phyloP scores from a whole-genome alignment of 1,139 yeast species.

The Spencermartinsiella ligniputridi region DNA sequence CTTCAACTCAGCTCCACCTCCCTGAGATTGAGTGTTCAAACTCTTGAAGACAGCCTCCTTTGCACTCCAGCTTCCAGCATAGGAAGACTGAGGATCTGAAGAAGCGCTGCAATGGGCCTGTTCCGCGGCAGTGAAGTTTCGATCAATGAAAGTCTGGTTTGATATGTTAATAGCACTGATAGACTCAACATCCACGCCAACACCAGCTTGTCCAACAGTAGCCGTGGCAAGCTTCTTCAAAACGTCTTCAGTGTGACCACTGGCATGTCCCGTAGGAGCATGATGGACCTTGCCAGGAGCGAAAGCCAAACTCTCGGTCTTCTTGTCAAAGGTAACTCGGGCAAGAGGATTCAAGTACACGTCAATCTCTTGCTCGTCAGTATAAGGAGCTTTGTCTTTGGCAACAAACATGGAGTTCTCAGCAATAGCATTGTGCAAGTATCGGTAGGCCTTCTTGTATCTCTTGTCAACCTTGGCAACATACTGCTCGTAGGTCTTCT shows the following conservation, averaged over 20 bases:
- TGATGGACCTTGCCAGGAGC: conserved; percentile 37
- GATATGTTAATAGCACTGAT: conserved; percentile 73
- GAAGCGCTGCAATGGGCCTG: conserved; percentile 62
- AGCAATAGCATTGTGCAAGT: conserved; percentile 93
- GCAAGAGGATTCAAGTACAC: conserved; percentile 97
- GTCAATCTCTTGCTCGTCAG: conserved; percentile 76
- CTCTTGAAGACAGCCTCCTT: conserved; percentile 99
- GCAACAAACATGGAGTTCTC: conserved; percentile 89
- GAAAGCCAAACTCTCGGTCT: conserved; percentile 47
- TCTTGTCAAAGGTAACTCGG: conserved; percentile 58
- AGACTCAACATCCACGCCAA: conserved; percentile 96
- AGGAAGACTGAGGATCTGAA: conserved; percentile 81
- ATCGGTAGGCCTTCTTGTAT: conserved; percentile 88
- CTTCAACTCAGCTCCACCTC: conserved; percentile 90
- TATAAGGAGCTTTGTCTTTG: conserved; percentile 90
- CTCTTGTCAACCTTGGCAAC: conserved; percentile 68
- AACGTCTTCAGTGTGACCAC: conserved; percentile 42
- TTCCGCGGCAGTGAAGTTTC: conserved; percentile 85
- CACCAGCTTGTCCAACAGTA: conserved; percentile 56
- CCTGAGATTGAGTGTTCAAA: conserved; percentile 80
- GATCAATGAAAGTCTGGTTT: conserved; percentile 82
- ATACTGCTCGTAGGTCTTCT: conserved; percentile 64
- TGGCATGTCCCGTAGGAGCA: conserved; percentile 29
- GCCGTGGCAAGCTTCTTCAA: conserved; percentile 37
- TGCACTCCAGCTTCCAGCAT: conserved; percentile 98